Conservation (phyloP, 495 filamentous ascomycete genomes). For the Sphaerosporella brunnea region DNA sequence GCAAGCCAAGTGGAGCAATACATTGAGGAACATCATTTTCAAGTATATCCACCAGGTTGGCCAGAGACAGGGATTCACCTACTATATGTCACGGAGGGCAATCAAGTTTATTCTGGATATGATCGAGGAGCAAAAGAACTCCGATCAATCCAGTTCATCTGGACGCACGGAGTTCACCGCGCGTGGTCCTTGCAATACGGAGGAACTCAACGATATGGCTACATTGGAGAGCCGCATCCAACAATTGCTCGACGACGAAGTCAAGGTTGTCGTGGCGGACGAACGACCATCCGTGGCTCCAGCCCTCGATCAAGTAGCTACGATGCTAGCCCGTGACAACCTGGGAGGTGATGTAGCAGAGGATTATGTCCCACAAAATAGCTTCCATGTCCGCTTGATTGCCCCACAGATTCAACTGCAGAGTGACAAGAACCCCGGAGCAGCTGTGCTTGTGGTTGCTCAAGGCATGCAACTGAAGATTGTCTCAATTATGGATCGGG, state of each 20-base stretch:
- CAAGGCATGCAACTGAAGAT: conserved; percentile 96
- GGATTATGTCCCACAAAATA: conserved; percentile 87
- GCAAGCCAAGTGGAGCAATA: conserved; percentile 96
- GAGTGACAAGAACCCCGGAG: conserved; percentile 90
- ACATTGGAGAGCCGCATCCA: conserved; percentile 49
- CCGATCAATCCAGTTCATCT: conserved; percentile 28
- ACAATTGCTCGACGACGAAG: conserved; percentile 67
- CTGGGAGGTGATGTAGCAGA: conserved; percentile 58
- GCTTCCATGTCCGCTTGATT: conserved; percentile 84
- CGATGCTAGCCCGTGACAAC: conserved; percentile 34
- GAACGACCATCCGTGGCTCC: conserved; percentile 28
- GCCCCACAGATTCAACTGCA: conserved; percentile 94
- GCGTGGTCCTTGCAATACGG: conserved; percentile 28
- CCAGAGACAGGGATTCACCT: conserved; percentile 88
- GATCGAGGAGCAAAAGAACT: conserved; percentile 74
- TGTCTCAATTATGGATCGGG: conserved; percentile 93
- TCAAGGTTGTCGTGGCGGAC: conserved; percentile 63
- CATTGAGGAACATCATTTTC: conserved; percentile 83
- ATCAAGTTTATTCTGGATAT: conserved; percentile 98
- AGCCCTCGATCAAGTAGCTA: conserved; percentile 24
- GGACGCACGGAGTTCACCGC: conserved; percentile 13
- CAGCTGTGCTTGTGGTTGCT: conserved; percentile 79
- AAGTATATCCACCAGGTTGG: conserved; percentile 96
- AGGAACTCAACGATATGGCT: conserved; percentile 37
- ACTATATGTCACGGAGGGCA: conserved; percentile 87